A percentile compares a stretch with the other conserved stretches of the same genome.
Conservation (phyloP, 2,329 filamentous ascomycete genomes). For the Colletotrichum karsti region DNA sequence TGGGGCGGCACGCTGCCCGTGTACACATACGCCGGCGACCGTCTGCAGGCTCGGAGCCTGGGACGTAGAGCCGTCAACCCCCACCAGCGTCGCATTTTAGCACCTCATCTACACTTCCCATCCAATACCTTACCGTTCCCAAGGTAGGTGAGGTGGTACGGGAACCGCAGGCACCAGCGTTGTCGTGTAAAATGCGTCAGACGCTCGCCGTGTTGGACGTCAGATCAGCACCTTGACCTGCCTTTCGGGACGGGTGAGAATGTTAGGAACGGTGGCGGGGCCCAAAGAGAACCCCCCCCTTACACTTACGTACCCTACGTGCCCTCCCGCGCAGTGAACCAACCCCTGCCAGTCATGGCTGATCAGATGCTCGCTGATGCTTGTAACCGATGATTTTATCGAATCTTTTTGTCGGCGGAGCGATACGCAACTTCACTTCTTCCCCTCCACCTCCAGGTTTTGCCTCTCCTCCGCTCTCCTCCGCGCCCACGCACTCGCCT, state of each 20-base stretch:
- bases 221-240: background rate
- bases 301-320: background rate
- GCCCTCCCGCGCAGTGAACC: background rate
- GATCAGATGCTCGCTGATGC: slow-evolving; percentile 20
- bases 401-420: slow-evolving; percentile 6
- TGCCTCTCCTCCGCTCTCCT: background rate
- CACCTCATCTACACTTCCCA: background rate
- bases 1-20: background rate
- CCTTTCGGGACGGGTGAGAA: background rate
- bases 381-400: slow-evolving; percentile 22
- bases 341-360: background rate
- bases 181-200: background rate
- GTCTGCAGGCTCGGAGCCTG: background rate
- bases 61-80: background rate
- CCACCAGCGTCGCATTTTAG: background rate
- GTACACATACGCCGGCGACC: background rate
- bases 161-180: background rate
- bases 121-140: too few species aligned
- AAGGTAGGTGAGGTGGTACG: too few species aligned
- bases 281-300: background rate
- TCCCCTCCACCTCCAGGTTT: background rate
- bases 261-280: background rate
- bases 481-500: background rate
- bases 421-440: background rate
- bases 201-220: background rate